phyloP scores from a whole-genome alignment of 176 grass and related monocot genomes.

The Lolium rigidum region DNA sequence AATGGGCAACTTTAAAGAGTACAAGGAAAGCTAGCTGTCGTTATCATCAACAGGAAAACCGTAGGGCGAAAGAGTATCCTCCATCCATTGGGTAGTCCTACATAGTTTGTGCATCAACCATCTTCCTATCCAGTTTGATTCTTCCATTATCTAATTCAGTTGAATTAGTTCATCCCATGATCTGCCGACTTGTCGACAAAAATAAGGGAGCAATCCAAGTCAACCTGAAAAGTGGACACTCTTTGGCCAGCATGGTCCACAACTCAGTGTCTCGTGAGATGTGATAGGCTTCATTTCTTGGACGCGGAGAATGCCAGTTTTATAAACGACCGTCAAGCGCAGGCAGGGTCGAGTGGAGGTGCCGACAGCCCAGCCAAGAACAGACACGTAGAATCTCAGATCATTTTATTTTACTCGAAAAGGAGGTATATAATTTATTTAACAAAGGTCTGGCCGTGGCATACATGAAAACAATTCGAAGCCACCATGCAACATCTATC shows the following conservation, averaged over 20 bases:
- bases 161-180: neutral
- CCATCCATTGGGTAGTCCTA: conserved; percentile 10
- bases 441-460: too few species aligned
- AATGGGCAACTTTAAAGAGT: conserved; percentile 29
- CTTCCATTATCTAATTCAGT: neutral
- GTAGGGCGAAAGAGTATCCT: conserved; percentile 25
- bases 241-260: neutral
- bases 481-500: too few species aligned
- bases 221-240: neutral
- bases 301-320: neutral
- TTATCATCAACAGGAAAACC: conserved; percentile 33
- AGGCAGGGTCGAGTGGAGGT: conserved; percentile 25
- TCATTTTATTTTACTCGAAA: too few species aligned
- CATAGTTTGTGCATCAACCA: neutral
- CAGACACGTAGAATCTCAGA: too few species aligned
- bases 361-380: conserved; percentile 28
- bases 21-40: conserved; percentile 10
- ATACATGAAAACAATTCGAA: too few species aligned
- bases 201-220: neutral
- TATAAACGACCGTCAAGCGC: too few species aligned
- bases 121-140: neutral
- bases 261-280: neutral
- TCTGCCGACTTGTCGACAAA: neutral
- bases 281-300: conserved; percentile 20
- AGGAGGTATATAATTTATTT: too few species aligned